These are phyloP conservation scores for Metrosideros polymorpha DNA, from an alignment of 441 rosid genomes.

Conservation along the genomic window DNA sequence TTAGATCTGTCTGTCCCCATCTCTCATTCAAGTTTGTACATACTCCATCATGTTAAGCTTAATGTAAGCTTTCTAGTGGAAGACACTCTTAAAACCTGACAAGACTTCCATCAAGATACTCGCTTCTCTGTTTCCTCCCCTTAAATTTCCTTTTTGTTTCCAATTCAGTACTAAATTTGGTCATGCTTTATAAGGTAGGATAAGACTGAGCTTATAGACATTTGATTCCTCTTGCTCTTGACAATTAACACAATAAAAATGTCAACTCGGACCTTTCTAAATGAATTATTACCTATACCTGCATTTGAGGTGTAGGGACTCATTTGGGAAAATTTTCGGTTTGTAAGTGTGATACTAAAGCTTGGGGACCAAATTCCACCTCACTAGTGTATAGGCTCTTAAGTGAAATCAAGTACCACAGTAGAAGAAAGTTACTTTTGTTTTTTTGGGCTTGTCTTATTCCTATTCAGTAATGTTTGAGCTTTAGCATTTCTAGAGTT, in stretches of 20 bases:
- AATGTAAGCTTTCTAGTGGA: neutral
- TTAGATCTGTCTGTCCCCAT: neutral
- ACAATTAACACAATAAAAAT: neutral
- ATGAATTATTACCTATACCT: neutral
- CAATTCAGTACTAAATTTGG: neutral
- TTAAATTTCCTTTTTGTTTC: neutral
- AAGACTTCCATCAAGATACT: neutral
- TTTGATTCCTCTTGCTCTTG: neutral
- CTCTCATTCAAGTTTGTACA: neutral
- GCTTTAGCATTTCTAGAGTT: neutral
- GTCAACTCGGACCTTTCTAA: neutral
- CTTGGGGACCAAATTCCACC: neutral
- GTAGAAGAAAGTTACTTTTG: neutral
- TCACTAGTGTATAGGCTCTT: neutral
- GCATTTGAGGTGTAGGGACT: neutral
- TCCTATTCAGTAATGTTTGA: neutral
- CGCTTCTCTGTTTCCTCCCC: neutral
- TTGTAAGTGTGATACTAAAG: neutral
- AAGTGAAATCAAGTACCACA: neutral
- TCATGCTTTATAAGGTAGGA: neutral
- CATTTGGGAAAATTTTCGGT: neutral
- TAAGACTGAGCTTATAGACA: neutral
- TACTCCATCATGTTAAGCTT: neutral
- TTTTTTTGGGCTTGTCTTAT: neutral
- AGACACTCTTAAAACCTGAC: neutral